Evolutionary conservation across 176 grass and related monocot species (phyloP).

Genomic region (Musa beccarii): DNA sequence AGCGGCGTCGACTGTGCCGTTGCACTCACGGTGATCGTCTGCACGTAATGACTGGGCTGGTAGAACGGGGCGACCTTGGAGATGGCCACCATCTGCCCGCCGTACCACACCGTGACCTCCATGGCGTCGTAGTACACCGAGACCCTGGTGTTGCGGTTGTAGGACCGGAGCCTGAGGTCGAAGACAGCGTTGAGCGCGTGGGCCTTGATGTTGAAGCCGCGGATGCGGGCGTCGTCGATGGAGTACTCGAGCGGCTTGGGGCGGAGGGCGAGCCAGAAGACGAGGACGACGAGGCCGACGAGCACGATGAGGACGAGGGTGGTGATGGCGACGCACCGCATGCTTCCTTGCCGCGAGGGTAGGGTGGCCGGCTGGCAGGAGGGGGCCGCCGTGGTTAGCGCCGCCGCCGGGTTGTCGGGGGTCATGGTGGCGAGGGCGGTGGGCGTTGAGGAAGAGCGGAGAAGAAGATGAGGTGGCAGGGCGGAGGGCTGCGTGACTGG

Average conservation of each 20-base stretch:
- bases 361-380: not conserved
- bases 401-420: not conserved
- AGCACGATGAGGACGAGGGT: constrained; percentile 32
- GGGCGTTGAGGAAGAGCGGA: no score
- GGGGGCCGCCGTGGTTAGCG: no score
- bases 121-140: constrained; percentile 55
- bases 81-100: constrained; percentile 35
- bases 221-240: constrained; percentile 27
- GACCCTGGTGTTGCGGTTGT: constrained; percentile 45
- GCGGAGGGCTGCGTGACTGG: not conserved
- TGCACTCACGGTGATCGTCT: constrained; percentile 34
- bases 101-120: constrained; percentile 48
- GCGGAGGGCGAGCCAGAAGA: constrained; percentile 62
- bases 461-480: not conserved
- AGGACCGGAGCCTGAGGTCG: constrained; percentile 52
- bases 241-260: constrained; percentile 63
- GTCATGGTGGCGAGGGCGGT: constrained; percentile 2
- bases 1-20: constrained; percentile 19
- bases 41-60: constrained; percentile 43
- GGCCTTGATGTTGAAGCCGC: constrained; percentile 51
- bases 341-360: constrained; percentile 12
- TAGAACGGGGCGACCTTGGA: constrained; percentile 44
- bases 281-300: constrained; percentile 38
- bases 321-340: constrained; percentile 33
- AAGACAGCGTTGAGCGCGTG: constrained; percentile 42